Evolutionary conservation across 2,329 filamentous ascomycete genomes (phyloP), one percentile per base, ranked within the genome.

Genomic region (Penicillium corylophilum): DNA sequence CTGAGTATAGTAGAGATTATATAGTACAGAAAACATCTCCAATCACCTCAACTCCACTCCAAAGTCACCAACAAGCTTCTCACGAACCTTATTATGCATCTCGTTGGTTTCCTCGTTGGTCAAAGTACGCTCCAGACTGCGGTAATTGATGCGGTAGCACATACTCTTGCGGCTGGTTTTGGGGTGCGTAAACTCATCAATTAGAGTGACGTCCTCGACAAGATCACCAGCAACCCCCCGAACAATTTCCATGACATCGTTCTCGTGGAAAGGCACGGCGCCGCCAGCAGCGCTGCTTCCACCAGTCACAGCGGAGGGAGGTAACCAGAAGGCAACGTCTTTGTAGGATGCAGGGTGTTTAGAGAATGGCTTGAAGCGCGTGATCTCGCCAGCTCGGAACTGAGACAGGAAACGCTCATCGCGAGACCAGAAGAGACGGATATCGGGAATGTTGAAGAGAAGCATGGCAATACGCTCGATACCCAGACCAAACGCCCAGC

Each of bases 391-490:
- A 38, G 73, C 68, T 31, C 72, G 70, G 72, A 99, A 99, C 72
- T 99, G 94, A 10, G 77, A 78, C n/a, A 95, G 75, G 74, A 99
- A 99, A 8, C 94, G 84, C 63, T 80, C 68, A 70, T 99, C 94
- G 48, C 79, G 78, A 28, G 89, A 95, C 94, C 94, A 99, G 77
- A 99, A 97, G 4, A 97, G 84, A 12, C 94, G 87, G 62, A 99
- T 99, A 68, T 99, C 94, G 0, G 92, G 90, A 53, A 99, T 95
- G 53, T 89, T 87, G 77, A 96, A 99, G 22, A 99, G 83, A 31
- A 99, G 82, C 94, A 99, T 99, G 54, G 94, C 93, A 57, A 99
- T 93, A 55, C 94, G 85, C 72, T 99, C 94, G 24, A 99, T 82
- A 2, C 94, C 94, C 16, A 97, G 79, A 31, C 94, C 94, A 73